Evolutionary conservation across 495 filamentous ascomycete species (phyloP), one percentile per base, ranked within the genome.

Genomic region (Penicillium egyptiacum): DNA sequence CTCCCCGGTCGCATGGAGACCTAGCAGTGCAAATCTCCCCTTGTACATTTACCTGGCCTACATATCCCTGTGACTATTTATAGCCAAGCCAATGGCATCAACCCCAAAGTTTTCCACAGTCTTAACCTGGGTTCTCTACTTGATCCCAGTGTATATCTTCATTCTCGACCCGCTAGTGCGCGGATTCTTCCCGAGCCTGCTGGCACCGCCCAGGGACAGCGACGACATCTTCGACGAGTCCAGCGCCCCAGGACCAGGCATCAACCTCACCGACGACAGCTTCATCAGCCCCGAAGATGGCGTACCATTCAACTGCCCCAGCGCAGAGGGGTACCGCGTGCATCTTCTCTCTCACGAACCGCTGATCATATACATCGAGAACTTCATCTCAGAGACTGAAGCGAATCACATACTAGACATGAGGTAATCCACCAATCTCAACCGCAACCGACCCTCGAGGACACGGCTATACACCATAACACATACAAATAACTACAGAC

Each of bases 281-380:
- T 64, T 67, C 41, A 62, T 71, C 16, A 69, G 69, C 45, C 65
- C 62, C 6, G 67, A 74, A 16, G 69, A 74, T 60, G 64, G 58
- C 8, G 62, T 62, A 5, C 63, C 64, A 2, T 40, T 55, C 9
- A 56, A 57, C 30, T 79, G 75, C 33, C 62, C 69, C 28, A 55
- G 55, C 10, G 64, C 59, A 0, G 66, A 70, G 3, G 62, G 57
- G 0, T 79, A 78, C 61, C 57, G 56, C 12, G 63, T 72, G 28
- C 75, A 77, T 47, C 65, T 85, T 2, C 69, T 86, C 11, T 78
- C 73, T 9, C 68, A 70, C 16, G 70, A 80, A 12, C 83, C 83
- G 4, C 60, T 86, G 51, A 68, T 86, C 26, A 71, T 84, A 7
- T 86, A 86, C 63, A 75, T 86, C 48, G 75, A 81, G 66, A 68